Base-by-base conservation (phyloP, 2,329 filamentous ascomycete species). In the Ophiocordyceps camponoti-leonardi region DNA sequence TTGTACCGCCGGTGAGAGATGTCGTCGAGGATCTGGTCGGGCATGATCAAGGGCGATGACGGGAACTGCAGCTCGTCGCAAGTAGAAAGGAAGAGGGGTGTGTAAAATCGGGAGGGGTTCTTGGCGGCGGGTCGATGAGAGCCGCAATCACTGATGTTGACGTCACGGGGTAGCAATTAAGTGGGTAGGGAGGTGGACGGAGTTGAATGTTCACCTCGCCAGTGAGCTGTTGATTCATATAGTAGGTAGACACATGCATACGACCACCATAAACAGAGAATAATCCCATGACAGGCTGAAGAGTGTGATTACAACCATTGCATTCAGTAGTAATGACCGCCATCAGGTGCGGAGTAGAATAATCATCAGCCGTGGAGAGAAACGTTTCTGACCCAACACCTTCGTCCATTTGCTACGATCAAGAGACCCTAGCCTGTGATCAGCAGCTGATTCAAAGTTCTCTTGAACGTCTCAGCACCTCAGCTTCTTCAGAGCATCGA, bases 1-100 rank as follows among this genome's bases (percentile, higher is more conserved):
- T 98, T 98, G 64, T 83, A 96, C 61, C 92, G 82, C 56, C 92
- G 75, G 61, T 98, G 92, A 40, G 92, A 94, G 57, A 98, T 96
- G 62, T 98, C 90, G 69, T 96, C 81, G 44, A 98, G 79, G 44
- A 90, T 79, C 51, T 77, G 72, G 58, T 83, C 80, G 10, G 77
- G 75, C 83, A 87, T 88, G 42, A 50, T 65, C 53, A 44, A 28
- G 49, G 48, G 14, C 11, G 30, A 20, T 37, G 16, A 16, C 6
- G 40, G 39, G 20, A 12, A 20, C 20, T 42, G 20, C 6, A 42
- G 41, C 14, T 11, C 4, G 6, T 39, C 16, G 16, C 10, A 20
- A 8, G 3, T 11, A 18, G n/a, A 4, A 4, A n/a, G 35, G 10
- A 20, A 16, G 43, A 19, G 11, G 22, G 16, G 2, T 14, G 12